These are phyloP conservation scores for Diaporthe sp. DNA, from an alignment of 2,329 filamentous ascomycete genomes.

Conservation along the genomic window DNA sequence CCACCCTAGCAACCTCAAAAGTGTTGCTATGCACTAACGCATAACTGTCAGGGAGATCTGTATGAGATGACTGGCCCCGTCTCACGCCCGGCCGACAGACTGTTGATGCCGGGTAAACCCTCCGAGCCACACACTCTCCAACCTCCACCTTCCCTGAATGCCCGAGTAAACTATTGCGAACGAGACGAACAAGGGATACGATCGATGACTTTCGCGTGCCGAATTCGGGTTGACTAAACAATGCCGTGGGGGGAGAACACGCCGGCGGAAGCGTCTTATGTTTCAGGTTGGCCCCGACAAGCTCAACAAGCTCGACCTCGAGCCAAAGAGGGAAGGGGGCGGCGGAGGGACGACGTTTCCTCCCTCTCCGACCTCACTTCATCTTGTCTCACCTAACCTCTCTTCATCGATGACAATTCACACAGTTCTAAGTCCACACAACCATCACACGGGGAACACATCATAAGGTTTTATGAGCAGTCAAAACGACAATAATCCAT, in stretches of 20 bases:
- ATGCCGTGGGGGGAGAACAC: neutral
- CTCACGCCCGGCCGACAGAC: neutral
- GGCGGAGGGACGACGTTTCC: neutral
- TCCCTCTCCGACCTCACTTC: neutral
- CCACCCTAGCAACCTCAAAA: neutral
- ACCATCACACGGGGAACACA: neutral
- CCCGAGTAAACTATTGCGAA: neutral
- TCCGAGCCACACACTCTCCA: neutral
- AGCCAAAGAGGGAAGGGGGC: neutral
- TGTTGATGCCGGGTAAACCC: neutral
- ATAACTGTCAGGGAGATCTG: too few species aligned
- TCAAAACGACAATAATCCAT: slow-evolving; percentile 22
- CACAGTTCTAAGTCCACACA: neutral
- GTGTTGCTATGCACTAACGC: neutral
- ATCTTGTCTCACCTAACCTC: neutral
- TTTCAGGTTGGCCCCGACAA: slow-evolving; percentile 13
- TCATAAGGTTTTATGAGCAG: neutral
- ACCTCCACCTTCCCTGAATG: neutral
- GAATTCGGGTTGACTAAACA: neutral
- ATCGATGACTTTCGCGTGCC: neutral
- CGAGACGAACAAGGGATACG: neutral
- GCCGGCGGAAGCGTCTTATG: neutral
- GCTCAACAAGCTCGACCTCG: neutral
- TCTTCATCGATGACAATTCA: neutral
- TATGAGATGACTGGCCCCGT: too few species aligned